Percentiles rank a stretch among this genome's conserved stretches.
Conservation (phyloP, 306 rosid species). For the Acacia crassicarpa region DNA sequence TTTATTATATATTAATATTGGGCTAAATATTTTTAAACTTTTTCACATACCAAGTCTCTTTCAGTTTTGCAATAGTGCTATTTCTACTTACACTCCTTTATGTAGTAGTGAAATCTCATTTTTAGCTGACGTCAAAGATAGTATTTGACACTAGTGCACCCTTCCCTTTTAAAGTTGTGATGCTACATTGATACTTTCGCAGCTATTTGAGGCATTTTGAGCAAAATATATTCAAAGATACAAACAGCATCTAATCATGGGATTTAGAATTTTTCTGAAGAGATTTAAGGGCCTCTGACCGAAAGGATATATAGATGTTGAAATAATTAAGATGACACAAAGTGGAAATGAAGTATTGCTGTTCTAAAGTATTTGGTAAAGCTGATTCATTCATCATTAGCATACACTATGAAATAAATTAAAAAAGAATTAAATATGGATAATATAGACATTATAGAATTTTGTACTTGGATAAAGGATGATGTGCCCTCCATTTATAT, state of each 20-base stretch:
- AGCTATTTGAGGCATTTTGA: not conserved
- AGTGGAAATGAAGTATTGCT: constrained; percentile 17
- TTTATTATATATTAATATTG: too few relatives aligned
- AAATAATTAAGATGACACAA: not conserved
- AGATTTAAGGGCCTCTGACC: not conserved
- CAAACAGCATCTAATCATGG: constrained; percentile 9
- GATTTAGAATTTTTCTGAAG: constrained; percentile 19
- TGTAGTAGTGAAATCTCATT: too few relatives aligned
- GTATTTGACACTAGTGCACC: too few relatives aligned
- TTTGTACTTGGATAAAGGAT: constrained; percentile 4
- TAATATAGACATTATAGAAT: not conserved
- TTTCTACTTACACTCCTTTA: too few relatives aligned
- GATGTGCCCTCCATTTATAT: constrained; percentile 1
- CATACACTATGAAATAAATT: not conserved
- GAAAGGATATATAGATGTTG: not conserved
- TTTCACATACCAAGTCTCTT: too few relatives aligned
- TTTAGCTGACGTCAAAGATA: too few relatives aligned
- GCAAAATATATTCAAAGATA: constrained; percentile 14
- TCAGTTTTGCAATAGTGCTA: too few relatives aligned
- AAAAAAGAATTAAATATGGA: not conserved
- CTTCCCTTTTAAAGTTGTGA: not conserved
- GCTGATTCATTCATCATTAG: constrained; percentile 29
- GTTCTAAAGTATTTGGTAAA: constrained; percentile 16
- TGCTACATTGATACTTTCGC: not conserved
- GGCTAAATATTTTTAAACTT: too few relatives aligned